These are phyloP conservation scores for Metschnikowia orientalis DNA, from an alignment of 805 yeast species.

Conservation along the genomic window DNA sequence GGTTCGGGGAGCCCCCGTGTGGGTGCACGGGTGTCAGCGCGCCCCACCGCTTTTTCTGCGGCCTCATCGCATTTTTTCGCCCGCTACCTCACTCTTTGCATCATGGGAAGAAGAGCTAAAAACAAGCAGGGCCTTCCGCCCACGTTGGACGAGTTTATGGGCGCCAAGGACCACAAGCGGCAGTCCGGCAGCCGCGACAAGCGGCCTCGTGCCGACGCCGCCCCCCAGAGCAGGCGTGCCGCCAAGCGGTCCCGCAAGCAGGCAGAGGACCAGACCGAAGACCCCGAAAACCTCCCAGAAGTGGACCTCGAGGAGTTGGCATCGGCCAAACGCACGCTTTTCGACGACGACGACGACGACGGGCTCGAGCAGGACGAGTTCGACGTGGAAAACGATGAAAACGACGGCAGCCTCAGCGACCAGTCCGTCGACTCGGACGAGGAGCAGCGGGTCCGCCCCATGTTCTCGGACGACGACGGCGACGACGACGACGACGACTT, in stretches of 20 bases:
- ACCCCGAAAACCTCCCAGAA: slow-evolving; percentile 47
- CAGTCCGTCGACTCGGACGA: slow-evolving; percentile 54
- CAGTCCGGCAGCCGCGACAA: slow-evolving; percentile 30
- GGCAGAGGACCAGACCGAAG: slow-evolving; percentile 15
- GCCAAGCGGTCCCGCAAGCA: slow-evolving; percentile 13
- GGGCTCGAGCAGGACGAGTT: slow-evolving; percentile 36
- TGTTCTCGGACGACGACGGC: slow-evolving; percentile 84
- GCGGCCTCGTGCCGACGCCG: slow-evolving; percentile 20
- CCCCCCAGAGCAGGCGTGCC: slow-evolving; percentile 19
- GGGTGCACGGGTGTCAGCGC: too few relatives aligned
- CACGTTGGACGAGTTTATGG: slow-evolving; percentile 68
- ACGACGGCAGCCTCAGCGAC: slow-evolving; percentile 18
- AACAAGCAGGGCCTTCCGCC: slow-evolving; percentile 95
- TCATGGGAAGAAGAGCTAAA: slow-evolving; percentile 90
- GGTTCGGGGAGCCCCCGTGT: too few relatives aligned
- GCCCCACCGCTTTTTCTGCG: too few relatives aligned
- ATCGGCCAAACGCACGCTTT: slow-evolving; percentile 67
- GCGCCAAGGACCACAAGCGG: slow-evolving; percentile 22
- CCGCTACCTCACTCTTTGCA: slow-evolving; percentile 7
- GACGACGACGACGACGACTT: slow-evolving; percentile 50
- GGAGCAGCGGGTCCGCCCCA: slow-evolving; percentile 56
- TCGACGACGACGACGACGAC: slow-evolving; percentile 66
- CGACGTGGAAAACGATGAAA: slow-evolving; percentile 27
- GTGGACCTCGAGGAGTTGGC: slow-evolving; percentile 65
- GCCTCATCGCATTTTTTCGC: slow-evolving; percentile 19